Percentiles rank a stretch among this genome's conserved stretches.
phyloP scores from a whole-genome alignment of 495 filamentous ascomycete genomes.

The Penicillium tannophilum region DNA sequence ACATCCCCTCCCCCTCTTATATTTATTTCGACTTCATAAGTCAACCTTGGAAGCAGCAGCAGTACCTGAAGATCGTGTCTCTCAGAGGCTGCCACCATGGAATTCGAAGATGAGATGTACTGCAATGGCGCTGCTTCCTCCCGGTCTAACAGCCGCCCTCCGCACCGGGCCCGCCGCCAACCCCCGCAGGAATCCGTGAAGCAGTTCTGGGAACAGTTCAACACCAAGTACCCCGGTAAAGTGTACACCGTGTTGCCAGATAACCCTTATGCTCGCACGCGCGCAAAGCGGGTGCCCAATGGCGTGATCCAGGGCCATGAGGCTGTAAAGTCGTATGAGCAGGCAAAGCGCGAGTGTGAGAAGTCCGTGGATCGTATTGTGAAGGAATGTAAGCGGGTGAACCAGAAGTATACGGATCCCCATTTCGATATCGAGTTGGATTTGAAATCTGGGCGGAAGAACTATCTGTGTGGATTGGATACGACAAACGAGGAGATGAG shows the following conservation, averaged over 20 bases:
- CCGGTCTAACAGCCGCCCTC: constrained; percentile 40
- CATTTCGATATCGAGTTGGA: constrained; percentile 88
- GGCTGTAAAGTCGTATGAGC: constrained; percentile 67
- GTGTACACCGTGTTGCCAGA: constrained; percentile 73
- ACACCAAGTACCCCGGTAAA: constrained; percentile 59
- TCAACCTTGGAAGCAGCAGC: too few relatives aligned
- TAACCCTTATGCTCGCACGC: constrained; percentile 66
- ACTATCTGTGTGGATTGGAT: constrained; percentile 66
- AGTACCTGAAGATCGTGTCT: too few relatives aligned
- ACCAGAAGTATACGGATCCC: constrained; percentile 87
- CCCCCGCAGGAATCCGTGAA: constrained; percentile 71
- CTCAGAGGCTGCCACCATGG: constrained; percentile 21
- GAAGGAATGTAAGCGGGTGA: constrained; percentile 78
- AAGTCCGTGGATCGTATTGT: constrained; percentile 80
- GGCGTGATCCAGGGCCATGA: constrained; percentile 56
- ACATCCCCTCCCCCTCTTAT: neutral
- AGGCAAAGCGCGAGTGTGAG: constrained; percentile 68
- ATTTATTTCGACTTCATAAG: neutral
- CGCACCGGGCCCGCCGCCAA: constrained; percentile 53
- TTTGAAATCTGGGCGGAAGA: constrained; percentile 59
- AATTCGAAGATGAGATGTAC: constrained; percentile 38
- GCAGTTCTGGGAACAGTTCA: constrained; percentile 80
- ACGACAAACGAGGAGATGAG: constrained; percentile 42
- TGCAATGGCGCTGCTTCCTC: constrained; percentile 34
- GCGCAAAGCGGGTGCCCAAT: constrained; percentile 56